Evolutionary conservation across 208 protist species (phyloP).

Genomic region (Acanthamoeba royreba): DNA sequence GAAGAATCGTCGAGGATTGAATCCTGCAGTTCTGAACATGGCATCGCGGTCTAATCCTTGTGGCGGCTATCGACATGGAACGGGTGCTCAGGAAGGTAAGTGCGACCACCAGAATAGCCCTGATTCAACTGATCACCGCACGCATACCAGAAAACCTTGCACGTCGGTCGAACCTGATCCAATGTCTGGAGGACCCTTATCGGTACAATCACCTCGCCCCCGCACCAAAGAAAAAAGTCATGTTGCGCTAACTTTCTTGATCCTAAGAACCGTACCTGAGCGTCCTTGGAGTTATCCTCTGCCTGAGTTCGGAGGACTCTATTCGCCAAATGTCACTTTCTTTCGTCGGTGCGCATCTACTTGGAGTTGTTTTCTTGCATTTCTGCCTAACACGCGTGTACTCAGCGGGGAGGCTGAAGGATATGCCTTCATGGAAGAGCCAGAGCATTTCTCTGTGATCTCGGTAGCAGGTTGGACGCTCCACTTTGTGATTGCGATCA

Average conservation of each 20-base stretch:
- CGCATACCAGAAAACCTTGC: slow-evolving; percentile 32
- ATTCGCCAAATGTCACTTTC: not conserved
- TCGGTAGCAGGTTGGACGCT: not conserved
- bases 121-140: too few relatives aligned
- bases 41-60: slow-evolving; percentile 4
- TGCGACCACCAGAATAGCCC: too few relatives aligned
- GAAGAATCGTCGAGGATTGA: not conserved
- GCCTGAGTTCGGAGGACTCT: slow-evolving; percentile 19
- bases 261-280: not conserved
- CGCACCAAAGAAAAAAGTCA: too few relatives aligned
- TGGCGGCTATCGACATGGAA: slow-evolving; percentile 2
- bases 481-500: not conserved
- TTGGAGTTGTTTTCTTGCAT: too few relatives aligned
- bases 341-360: not conserved
- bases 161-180: slow-evolving; percentile 15
- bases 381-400: too few relatives aligned
- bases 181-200: slow-evolving; percentile 44
- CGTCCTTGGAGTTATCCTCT: slow-evolving; percentile 7
- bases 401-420: not conserved
- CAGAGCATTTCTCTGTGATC: not conserved
- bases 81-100: slow-evolving; percentile 29
- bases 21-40: slow-evolving; percentile 34
- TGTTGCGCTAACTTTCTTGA: too few relatives aligned
- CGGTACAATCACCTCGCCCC: too few relatives aligned
- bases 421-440: slow-evolving; percentile 31